These are phyloP conservation scores for Pseudogymnoascus sp. DNA, from an alignment of 2,329 filamentous ascomycete genomes.

Conservation along the genomic window DNA sequence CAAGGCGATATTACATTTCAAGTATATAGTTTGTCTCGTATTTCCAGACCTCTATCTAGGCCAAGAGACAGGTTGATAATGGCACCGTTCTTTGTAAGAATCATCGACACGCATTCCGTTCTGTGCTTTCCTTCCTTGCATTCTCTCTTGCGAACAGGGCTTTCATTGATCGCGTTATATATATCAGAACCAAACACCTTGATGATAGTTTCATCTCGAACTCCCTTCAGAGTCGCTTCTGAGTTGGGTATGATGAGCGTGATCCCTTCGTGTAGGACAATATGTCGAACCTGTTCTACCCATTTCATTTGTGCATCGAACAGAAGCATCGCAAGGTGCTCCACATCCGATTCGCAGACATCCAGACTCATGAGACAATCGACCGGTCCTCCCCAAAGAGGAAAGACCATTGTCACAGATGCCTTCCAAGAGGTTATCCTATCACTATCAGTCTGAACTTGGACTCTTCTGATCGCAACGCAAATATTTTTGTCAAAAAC, in stretches of 20 bases:
- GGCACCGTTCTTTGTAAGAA: slow-evolving; percentile 1
- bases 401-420: slow-evolving; percentile 13
- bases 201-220: no score
- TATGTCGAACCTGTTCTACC: background rate
- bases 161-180: background rate
- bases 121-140: background rate
- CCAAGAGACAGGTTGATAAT: background rate
- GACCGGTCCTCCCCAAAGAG: slow-evolving; percentile 4
- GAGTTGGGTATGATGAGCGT: no score
- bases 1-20: slow-evolving; percentile 7
- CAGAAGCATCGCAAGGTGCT: slow-evolving; percentile 12
- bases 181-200: no score
- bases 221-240: no score
- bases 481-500: no score
- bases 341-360: slow-evolving; percentile 10
- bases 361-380: slow-evolving; percentile 15
- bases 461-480: no score
- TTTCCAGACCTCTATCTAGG: background rate
- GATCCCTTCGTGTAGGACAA: no score
- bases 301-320: no score
- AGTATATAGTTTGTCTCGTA: background rate
- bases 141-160: slow-evolving; percentile 8
- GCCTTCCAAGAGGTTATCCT: no score
- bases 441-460: no score
- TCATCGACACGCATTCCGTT: slow-evolving; percentile 13